phyloP scores from a whole-genome alignment of 352 stramenopile genomes.

The Pythium dissimile region DNA sequence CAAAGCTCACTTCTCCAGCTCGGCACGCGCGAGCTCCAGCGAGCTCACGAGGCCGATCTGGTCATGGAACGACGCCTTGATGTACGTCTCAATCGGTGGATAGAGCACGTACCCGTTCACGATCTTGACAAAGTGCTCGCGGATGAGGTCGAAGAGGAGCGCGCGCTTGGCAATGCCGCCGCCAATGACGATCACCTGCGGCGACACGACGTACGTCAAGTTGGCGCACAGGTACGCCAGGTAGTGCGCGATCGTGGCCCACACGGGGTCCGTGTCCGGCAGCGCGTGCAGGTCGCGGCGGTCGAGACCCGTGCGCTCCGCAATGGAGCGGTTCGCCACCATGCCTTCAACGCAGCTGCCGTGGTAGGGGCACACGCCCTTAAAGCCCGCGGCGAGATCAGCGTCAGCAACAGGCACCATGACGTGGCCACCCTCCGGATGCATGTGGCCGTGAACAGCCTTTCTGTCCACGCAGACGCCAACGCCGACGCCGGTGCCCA shows the following conservation, averaged over 20 bases:
- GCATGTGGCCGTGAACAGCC: constrained; percentile 93
- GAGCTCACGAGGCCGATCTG: constrained; percentile 83
- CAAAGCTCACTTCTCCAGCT: constrained; percentile 32
- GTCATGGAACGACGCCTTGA: constrained; percentile 79
- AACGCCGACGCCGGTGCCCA: constrained; percentile 95
- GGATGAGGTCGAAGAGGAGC: constrained; percentile 81
- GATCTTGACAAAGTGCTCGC: constrained; percentile 64
- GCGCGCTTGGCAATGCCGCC: constrained; percentile 93
- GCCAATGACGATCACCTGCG: constrained; percentile 95
- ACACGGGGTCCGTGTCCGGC: constrained; percentile 87
- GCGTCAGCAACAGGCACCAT: constrained; percentile 60
- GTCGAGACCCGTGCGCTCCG: constrained; percentile 80
- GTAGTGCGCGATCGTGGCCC: constrained; percentile 94
- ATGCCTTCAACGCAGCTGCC: constrained; percentile 93
- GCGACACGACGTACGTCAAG: constrained; percentile 90
- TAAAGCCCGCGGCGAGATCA: constrained; percentile 77
- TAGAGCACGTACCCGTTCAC: constrained; percentile 82
- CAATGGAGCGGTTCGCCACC: constrained; percentile 87
- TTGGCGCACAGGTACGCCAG: constrained; percentile 94
- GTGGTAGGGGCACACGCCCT: constrained; percentile 87
- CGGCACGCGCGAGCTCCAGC: constrained; percentile 70
- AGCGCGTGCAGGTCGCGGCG: constrained; percentile 68
- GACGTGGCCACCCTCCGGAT: constrained; percentile 92
- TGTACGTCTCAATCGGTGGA: constrained; percentile 69
- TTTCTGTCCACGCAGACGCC: constrained; percentile 91